Evolutionary conservation across 1,284 basidiomycete genomes (phyloP).

Genomic region (Coriolopsis trogii): DNA sequence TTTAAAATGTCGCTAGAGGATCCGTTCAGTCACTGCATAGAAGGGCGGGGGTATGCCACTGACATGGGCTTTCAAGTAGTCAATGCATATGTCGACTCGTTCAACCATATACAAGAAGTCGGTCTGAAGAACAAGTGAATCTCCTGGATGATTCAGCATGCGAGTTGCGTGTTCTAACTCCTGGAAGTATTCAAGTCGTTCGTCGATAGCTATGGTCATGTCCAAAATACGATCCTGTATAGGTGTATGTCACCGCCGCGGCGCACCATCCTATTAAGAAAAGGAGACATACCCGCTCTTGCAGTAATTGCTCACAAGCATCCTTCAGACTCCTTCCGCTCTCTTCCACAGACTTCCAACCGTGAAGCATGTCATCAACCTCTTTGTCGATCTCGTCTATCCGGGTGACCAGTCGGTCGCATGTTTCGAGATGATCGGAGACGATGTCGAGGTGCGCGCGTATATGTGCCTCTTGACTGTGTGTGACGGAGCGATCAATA

Average conservation of each 20-base stretch:
- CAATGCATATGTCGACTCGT: constrained; percentile 89
- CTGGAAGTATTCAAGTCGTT: constrained; percentile 86
- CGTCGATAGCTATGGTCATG: constrained; percentile 77
- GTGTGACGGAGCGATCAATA: constrained; percentile 85
- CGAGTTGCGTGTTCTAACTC: constrained; percentile 88
- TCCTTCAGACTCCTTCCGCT: constrained; percentile 85
- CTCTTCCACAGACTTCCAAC: constrained; percentile 86
- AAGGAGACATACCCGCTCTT: constrained; percentile 71
- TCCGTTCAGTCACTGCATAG: background rate
- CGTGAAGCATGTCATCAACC: constrained; percentile 80
- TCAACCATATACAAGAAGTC: constrained; percentile 95
- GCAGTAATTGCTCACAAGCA: constrained; percentile 86
- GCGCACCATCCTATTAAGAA: background rate
- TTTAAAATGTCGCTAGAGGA: constrained; percentile 76
- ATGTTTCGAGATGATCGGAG: constrained; percentile 72
- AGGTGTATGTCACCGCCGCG: background rate
- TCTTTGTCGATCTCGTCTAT: constrained; percentile 75
- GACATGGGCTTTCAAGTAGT: constrained; percentile 85
- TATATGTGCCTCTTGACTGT: constrained; percentile 90
- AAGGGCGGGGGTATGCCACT: constrained; percentile 34
- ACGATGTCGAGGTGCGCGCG: constrained; percentile 80
- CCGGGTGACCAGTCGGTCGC: constrained; percentile 68
- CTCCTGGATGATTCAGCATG: constrained; percentile 91
- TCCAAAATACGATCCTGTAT: constrained; percentile 73
- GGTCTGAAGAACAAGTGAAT: constrained; percentile 83